Base-by-base conservation (phyloP, 2,329 filamentous ascomycete genomes). In the Scolecobasidium constrictum region DNA sequence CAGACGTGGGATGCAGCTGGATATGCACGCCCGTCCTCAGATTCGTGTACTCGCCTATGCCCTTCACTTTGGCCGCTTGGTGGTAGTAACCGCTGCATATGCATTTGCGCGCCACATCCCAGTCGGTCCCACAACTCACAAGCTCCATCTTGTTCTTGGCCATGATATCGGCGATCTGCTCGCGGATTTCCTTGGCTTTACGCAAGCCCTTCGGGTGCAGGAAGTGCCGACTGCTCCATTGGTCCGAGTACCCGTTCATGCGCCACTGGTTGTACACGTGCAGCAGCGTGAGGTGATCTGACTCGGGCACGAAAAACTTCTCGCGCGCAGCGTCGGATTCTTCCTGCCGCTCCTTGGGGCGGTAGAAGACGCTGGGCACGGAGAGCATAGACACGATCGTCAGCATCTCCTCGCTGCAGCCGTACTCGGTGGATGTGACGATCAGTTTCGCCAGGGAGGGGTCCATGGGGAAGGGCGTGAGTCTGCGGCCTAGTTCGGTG, bases 381-480 rank as follows among this genome's bases (percentile, higher is more conserved):
- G 86, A 94, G 6, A 98, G 75, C 92, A 98, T 96, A 18, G 87
- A 90, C 17, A 98, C 92, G 38, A 98, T 96, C 0, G 88, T 96
- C 17, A 95, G 76, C 83, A 98, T 95, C 63, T 98, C 92, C 64
- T 96, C 90, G 60, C 83, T 92, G 64, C 92, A 98, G 36, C 78
- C 83, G 59, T 95, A 95, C 49, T 88, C 81, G 42, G 84, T 83
- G 0, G 87, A 82, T 36, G 84, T 94, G 57, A 98, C 94, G 43
- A 98, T 75, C 11, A 98, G 77, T 62, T 98, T 98, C 5, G 90
- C 87, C 7, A 98, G 71, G 0, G 88, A 88, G 0, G 92, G 92
- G 50, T 98, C 92, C 90, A 98, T 98, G 1, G 92, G 92, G 55
- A 96, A 98, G 1, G 86, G 83, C 19, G 92, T 95, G 92, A 98